These are phyloP conservation scores for Euphorbia tirucalli DNA, from an alignment of 345 rosid genomes.

Conservation along the genomic window DNA sequence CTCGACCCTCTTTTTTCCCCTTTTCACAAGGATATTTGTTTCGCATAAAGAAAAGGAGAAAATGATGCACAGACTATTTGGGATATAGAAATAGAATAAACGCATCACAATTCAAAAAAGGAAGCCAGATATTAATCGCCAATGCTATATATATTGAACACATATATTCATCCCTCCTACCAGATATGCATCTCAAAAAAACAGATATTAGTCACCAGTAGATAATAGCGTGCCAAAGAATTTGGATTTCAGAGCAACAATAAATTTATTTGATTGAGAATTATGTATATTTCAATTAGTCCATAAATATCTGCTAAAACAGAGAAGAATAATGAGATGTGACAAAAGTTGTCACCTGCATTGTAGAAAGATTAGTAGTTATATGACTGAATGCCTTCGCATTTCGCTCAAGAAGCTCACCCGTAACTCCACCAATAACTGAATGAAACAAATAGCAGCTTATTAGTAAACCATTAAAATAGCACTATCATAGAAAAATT, in stretches of 20 bases:
- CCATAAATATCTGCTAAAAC: neutral
- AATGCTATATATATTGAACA: neutral
- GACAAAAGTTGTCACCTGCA: conserved; percentile 30
- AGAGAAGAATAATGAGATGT: neutral
- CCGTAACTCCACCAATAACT: conserved; percentile 51
- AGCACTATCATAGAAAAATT: neutral
- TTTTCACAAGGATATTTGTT: too few relatives aligned
- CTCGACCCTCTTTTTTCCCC: too few relatives aligned
- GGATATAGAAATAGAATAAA: neutral
- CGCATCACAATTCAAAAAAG: neutral
- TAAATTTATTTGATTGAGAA: conserved; percentile 2
- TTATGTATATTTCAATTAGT: neutral
- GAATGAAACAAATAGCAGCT: conserved; percentile 25
- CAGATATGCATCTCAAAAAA: neutral
- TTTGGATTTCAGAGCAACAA: neutral
- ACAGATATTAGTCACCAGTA: neutral
- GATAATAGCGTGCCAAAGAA: neutral
- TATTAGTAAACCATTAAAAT: neutral
- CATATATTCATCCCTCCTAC: neutral
- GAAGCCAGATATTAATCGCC: neutral
- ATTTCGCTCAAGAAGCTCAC: conserved; percentile 66
- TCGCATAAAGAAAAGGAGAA: neutral
- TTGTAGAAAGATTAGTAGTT: conserved; percentile 46
- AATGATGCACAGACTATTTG: too few relatives aligned
- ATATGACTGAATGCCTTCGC: conserved; percentile 45